Evolutionary conservation across 2,329 filamentous ascomycete genomes (phyloP).

Genomic region (Fusarium algeriense): DNA sequence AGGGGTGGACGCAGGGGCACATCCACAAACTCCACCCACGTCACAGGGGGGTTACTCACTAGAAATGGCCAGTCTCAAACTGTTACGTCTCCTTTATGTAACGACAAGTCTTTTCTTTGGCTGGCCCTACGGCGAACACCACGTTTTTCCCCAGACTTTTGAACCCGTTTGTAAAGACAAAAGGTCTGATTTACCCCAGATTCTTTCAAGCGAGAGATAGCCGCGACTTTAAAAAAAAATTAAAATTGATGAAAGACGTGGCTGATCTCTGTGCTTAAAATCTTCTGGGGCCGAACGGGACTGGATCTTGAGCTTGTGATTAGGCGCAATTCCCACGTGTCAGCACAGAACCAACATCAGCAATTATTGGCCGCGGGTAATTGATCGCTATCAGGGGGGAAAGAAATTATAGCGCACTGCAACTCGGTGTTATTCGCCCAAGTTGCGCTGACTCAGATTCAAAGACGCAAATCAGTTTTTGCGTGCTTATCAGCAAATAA

Average conservation of each 20-base stretch:
- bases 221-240: neutral
- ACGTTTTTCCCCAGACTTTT: slow-evolving; percentile 42
- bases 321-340: slow-evolving; percentile 35
- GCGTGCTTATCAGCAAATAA: neutral
- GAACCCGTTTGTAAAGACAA: slow-evolving; percentile 7
- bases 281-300: slow-evolving; percentile 4
- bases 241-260: neutral
- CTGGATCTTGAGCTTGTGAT: slow-evolving; percentile 40
- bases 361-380: neutral
- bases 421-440: neutral
- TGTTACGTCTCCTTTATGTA: slow-evolving; percentile 47
- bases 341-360: neutral
- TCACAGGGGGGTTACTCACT: neutral
- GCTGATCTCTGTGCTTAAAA: neutral
- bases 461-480: neutral
- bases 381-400: neutral
- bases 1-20: neutral
- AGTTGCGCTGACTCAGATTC: slow-evolving; percentile 8
- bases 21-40: neutral
- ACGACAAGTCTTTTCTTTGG: slow-evolving; percentile 41
- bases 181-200: slow-evolving; percentile 31
- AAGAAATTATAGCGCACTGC: slow-evolving; percentile 1
- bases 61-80: slow-evolving; percentile 10
- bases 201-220: slow-evolving; percentile 7
- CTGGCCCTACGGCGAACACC: slow-evolving; percentile 13